phyloP scores from a whole-genome alignment of 1,139 yeast genomes.

The Williopsis jadinii region DNA sequence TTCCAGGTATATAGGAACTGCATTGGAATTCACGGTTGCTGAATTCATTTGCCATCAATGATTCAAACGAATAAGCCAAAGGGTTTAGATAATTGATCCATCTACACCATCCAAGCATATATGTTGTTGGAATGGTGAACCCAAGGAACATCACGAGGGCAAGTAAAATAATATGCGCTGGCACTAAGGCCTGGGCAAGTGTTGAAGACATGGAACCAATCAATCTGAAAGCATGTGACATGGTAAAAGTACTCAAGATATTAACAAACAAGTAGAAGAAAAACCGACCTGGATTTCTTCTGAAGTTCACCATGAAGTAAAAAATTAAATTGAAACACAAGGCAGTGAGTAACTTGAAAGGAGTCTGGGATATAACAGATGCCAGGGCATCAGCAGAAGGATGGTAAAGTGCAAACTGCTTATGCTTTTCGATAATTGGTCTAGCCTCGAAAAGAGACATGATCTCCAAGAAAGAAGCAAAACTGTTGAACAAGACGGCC shows the following conservation, averaged over 20 bases:
- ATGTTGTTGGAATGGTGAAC: constrained; percentile 59
- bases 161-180: constrained; percentile 56
- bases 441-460: constrained; percentile 64
- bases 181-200: constrained; percentile 64
- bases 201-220: constrained; percentile 60
- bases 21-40: constrained; percentile 36
- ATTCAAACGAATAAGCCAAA: constrained; percentile 60
- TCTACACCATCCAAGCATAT: constrained; percentile 71
- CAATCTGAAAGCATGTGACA: constrained; percentile 69
- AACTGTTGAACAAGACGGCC: constrained; percentile 71
- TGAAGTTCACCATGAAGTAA: constrained; percentile 63
- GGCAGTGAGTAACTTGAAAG: constrained; percentile 50
- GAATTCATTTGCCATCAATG: constrained; percentile 52
- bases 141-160: constrained; percentile 70
- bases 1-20: constrained; percentile 41
- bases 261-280: constrained; percentile 57
- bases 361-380: constrained; percentile 60
- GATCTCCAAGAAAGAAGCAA: constrained; percentile 68
- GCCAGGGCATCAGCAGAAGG: constrained; percentile 77
- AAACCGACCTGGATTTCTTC: constrained; percentile 61
- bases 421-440: constrained; percentile 74
- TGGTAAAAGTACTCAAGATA: constrained; percentile 46
- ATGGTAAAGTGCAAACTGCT: constrained; percentile 64
- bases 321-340: constrained; percentile 52
- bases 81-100: constrained; percentile 78